Evolutionary conservation across 768 basidiomycete genomes (phyloP).

Genomic region (Russula ochroleuca): DNA sequence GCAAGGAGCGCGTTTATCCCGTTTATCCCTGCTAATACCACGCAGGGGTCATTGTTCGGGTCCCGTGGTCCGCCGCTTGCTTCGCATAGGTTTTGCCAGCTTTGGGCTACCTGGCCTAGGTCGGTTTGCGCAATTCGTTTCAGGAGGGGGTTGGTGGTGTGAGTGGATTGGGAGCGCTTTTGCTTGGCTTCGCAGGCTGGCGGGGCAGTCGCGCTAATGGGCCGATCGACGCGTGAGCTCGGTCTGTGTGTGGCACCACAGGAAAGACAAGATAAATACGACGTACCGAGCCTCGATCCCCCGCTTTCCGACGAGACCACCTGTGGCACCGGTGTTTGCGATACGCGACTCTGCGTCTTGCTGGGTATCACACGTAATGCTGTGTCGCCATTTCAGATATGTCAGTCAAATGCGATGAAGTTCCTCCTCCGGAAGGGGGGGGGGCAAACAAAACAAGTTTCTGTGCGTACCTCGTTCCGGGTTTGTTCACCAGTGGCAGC

Average conservation of each 20-base stretch:
- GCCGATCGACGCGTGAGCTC: neutral
- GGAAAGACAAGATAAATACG: neutral
- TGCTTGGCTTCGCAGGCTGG: slow-evolving; percentile 18
- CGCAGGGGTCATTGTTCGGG: slow-evolving; percentile 41
- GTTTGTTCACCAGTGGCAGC: slow-evolving; percentile 34
- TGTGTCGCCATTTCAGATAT: slow-evolving; percentile 2
- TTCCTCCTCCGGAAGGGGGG: too few relatives aligned
- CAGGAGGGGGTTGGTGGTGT: neutral
- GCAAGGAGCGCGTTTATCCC: slow-evolving; percentile 45
- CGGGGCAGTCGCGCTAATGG: neutral
- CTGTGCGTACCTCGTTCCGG: slow-evolving; percentile 32
- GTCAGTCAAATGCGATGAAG: neutral
- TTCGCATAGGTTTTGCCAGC: slow-evolving; percentile 46
- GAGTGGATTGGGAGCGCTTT: slow-evolving; percentile 23
- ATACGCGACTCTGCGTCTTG: slow-evolving; percentile 31
- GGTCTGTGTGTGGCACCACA: neutral
- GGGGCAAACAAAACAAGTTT: too few relatives aligned
- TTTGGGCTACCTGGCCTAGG: slow-evolving; percentile 38
- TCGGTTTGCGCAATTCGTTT: slow-evolving; percentile 38
- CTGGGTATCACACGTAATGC: slow-evolving; percentile 32
- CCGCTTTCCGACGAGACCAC: slow-evolving; percentile 31
- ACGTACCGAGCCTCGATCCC: neutral
- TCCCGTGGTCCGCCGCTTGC: slow-evolving; percentile 38
- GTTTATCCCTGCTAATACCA: slow-evolving; percentile 38
- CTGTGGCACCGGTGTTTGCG: slow-evolving; percentile 29